phyloP scores from a whole-genome alignment of 129 eudicot species.

The Lactuca saligna region DNA sequence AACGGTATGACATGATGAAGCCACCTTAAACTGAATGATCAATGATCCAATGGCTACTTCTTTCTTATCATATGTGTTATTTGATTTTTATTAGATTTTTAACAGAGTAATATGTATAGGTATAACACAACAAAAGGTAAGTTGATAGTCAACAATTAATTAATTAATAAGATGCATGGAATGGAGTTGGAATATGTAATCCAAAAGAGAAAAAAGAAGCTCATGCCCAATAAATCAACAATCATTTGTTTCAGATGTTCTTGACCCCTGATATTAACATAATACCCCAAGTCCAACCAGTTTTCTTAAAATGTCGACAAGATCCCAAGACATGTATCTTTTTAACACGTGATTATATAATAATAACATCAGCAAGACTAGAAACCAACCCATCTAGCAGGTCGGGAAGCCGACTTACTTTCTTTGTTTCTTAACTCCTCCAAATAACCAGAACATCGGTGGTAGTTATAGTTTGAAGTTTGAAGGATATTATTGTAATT shows the following conservation, averaged over 20 bases:
- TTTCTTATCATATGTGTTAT: too few relatives aligned
- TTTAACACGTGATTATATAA: not conserved
- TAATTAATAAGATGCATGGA: too few relatives aligned
- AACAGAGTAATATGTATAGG: too few relatives aligned
- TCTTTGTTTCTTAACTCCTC: conserved; percentile 57
- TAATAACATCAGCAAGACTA: conserved; percentile 15
- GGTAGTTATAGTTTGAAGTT: conserved; percentile 15
- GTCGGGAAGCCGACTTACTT: conserved; percentile 70
- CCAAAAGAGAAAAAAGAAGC: too few relatives aligned
- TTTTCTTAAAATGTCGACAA: not conserved
- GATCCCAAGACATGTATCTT: not conserved
- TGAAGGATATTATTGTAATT: not conserved
- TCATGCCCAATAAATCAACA: too few relatives aligned
- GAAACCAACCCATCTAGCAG: conserved; percentile 99
- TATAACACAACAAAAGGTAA: too few relatives aligned
- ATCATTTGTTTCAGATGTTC: conserved; percentile 7
- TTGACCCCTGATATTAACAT: not conserved
- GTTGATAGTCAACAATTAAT: too few relatives aligned
- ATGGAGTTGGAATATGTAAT: too few relatives aligned
- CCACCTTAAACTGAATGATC: too few relatives aligned
- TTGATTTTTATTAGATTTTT: too few relatives aligned
- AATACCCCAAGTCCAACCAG: not conserved
- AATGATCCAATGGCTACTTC: too few relatives aligned
- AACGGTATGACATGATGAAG: too few relatives aligned
- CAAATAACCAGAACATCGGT: conserved; percentile 33